A percentile compares a stretch with the other conserved stretches of the same genome.
Evolutionary conservation across 805 yeast species (phyloP).

Genomic region (Candida rishiriensis): DNA sequence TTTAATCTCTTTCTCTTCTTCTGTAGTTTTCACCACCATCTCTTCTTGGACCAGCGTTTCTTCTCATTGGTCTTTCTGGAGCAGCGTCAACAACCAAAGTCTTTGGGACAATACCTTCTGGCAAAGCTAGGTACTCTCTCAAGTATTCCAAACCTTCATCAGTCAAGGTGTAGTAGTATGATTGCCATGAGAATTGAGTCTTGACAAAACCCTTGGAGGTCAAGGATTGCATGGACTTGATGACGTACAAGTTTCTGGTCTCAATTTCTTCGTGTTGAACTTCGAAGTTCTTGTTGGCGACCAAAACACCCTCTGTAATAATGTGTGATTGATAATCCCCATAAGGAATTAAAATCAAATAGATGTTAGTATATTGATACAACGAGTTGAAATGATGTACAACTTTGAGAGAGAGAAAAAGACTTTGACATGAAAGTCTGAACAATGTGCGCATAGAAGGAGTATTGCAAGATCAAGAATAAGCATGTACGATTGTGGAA

Average conservation of each 20-base stretch:
- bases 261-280: constrained; percentile 97
- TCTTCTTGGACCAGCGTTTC: constrained; percentile 51
- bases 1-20: constrained; percentile 49
- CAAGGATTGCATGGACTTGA: constrained; percentile 99
- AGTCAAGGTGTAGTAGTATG: constrained; percentile 99
- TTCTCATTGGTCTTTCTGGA: constrained; percentile 59
- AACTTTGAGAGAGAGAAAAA: not conserved
- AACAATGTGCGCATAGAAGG: no score
- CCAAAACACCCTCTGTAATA: constrained; percentile 92
- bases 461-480: no score
- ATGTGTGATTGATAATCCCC: not conserved
- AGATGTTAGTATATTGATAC: constrained; percentile 15
- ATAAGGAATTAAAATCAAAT: not conserved
- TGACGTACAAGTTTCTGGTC: constrained; percentile 95
- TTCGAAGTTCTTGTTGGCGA: constrained; percentile 98
- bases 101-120: constrained; percentile 97
- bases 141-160: constrained; percentile 99
- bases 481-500: no score
- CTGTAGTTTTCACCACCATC: constrained; percentile 51
- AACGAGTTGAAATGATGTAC: not conserved
- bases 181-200: constrained; percentile 99
- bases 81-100: constrained; percentile 95
- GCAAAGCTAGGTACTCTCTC: constrained; percentile 97
- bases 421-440: not conserved
- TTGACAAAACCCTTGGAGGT: constrained; percentile 98